A percentile compares a stretch with the other conserved stretches of the same genome.
phyloP scores from a whole-genome alignment of 2,329 filamentous ascomycete species.

The Cytospora leucostoma region DNA sequence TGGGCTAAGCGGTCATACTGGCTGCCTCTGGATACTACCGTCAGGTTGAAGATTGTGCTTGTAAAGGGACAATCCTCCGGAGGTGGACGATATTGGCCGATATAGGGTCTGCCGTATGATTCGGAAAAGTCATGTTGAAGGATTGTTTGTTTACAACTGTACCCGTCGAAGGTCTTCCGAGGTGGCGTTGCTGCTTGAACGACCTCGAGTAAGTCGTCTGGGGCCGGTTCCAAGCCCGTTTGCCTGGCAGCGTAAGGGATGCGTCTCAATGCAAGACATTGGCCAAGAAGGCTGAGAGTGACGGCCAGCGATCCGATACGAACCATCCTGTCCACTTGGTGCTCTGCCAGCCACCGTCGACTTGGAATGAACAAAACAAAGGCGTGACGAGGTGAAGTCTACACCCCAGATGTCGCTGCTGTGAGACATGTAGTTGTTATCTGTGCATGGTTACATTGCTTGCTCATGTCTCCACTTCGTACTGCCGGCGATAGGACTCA shows the following conservation, averaged over 20 bases:
- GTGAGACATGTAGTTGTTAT: not conserved
- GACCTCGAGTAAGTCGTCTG: conserved; percentile 30
- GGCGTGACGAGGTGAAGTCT: not conserved
- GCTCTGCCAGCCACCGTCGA: not conserved
- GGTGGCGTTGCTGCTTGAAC: conserved; percentile 35
- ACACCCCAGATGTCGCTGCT: not conserved
- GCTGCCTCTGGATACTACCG: conserved; percentile 57
- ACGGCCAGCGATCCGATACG: not conserved
- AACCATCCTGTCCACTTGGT: not conserved
- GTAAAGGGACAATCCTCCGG: conserved; percentile 35
- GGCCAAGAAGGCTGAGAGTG: not conserved
- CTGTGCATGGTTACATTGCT: conserved; percentile 1
- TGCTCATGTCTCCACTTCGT: not conserved
- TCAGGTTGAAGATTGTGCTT: conserved; percentile 55
- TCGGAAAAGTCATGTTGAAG: conserved; percentile 34
- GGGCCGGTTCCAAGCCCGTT: not conserved
- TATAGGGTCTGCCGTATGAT: conserved; percentile 35
- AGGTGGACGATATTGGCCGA: conserved; percentile 32
- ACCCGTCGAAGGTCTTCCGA: conserved; percentile 28
- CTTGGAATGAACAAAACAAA: not conserved
- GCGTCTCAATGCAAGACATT: not conserved
- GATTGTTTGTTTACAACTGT: conserved; percentile 31
- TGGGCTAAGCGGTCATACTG: conserved; percentile 64
- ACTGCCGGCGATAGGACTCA: not conserved
- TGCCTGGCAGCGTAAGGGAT: not conserved